Conservation (phyloP, 2,329 filamentous ascomycete species). For the Ramularia endophylla region DNA sequence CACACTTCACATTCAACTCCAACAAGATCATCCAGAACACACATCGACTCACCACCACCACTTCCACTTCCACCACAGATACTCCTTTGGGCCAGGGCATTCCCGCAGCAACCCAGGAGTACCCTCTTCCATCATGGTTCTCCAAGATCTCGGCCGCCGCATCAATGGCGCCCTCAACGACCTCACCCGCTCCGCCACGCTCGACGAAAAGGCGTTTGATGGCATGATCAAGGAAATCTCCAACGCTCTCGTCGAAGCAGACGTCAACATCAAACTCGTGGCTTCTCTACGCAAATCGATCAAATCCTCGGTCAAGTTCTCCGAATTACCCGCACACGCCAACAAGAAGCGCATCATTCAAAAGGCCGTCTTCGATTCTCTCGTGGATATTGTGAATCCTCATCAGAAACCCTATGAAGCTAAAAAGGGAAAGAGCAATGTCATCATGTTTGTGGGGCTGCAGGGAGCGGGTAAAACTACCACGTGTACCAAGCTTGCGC, state of each 20-base stretch:
- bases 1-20: no score
- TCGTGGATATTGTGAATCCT: constrained; percentile 91
- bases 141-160: constrained; percentile 96
- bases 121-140: constrained; percentile 64
- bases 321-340: constrained; percentile 79
- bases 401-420: constrained; percentile 94
- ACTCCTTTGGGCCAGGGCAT: no score
- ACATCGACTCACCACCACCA: not conserved
- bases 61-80: not conserved
- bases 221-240: constrained; percentile 98
- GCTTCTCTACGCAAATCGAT: constrained; percentile 89
- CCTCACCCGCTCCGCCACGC: constrained; percentile 82
- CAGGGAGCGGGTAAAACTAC: constrained; percentile 98
- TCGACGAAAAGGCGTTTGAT: constrained; percentile 99
- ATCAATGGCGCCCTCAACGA: constrained; percentile 96
- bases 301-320: constrained; percentile 85
- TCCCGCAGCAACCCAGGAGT: no score
- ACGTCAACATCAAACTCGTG: constrained; percentile 94
- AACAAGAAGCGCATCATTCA: constrained; percentile 99
- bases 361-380: constrained; percentile 94
- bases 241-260: constrained; percentile 88
- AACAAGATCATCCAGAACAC: not conserved
- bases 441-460: constrained; percentile 99
- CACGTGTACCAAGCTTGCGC: constrained; percentile 91
- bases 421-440: constrained; percentile 91